A percentile compares a stretch with the other conserved stretches of the same genome.
Conservation (phyloP, 1,139 yeast species). For the Magnusiomyces fungicola region DNA sequence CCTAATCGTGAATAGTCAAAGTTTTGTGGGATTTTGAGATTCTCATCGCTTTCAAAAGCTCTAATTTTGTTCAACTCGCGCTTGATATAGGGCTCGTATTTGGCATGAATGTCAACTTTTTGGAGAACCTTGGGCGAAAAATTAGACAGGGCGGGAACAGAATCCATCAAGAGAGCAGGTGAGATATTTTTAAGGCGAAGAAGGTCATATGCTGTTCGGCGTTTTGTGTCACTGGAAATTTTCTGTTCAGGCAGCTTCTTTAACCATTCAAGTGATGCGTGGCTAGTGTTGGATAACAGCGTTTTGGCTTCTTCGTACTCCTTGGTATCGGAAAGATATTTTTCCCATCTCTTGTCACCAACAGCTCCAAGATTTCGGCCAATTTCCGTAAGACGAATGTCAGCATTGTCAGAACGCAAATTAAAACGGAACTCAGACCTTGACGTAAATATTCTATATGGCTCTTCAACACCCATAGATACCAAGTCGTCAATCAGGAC, state of each 20-base stretch:
- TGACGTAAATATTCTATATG: constrained; percentile 96
- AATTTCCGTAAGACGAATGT: constrained; percentile 61
- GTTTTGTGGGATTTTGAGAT: constrained; percentile 54
- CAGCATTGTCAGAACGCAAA: constrained; percentile 92
- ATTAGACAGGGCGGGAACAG: constrained; percentile 10
- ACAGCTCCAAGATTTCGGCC: constrained; percentile 70
- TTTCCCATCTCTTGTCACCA: constrained; percentile 48
- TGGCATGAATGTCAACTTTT: constrained; percentile 70
- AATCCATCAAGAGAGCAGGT: constrained; percentile 20
- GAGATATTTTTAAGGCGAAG: constrained; percentile 40
- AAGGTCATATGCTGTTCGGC: constrained; percentile 50
- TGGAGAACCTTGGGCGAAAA: constrained; percentile 50
- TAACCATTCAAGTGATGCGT: constrained; percentile 60
- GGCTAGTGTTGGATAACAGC: constrained; percentile 40
- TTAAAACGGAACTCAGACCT: constrained; percentile 89
- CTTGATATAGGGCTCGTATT: constrained; percentile 71
- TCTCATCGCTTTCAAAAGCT: constrained; percentile 82
- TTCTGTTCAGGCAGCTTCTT: constrained; percentile 27
- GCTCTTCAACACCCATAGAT: constrained; percentile 95
- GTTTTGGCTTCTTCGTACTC: constrained; percentile 41
- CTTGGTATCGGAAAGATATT: constrained; percentile 41
- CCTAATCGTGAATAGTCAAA: constrained; percentile 50
- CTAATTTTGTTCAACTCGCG: constrained; percentile 64
- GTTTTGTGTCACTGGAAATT: constrained; percentile 37
- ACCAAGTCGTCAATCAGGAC: constrained; percentile 89